Base-by-base conservation (phyloP, 441 rosid species). In the Populus hybrid region DNA sequence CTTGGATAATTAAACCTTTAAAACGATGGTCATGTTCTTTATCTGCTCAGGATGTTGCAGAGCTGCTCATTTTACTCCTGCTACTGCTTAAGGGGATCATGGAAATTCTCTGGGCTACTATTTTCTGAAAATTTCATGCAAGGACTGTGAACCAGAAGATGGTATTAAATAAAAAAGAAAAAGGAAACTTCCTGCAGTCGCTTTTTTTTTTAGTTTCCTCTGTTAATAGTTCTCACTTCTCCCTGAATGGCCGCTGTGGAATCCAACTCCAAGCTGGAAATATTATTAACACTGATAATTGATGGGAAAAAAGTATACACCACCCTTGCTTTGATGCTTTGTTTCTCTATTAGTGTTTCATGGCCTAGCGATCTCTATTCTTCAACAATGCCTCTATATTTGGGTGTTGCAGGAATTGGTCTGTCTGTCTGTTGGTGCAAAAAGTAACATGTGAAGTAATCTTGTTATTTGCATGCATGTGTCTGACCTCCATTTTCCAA, bases 351-450 rank as follows among this genome's bases (percentile, higher is more conserved):
- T 32, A 59, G 61, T 83, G 71, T 83, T 82, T 82, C 74, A 18
- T 87, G 85, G 85, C 76, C 80, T 83, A 83, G 88, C 81, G 81
- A 76, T 71, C 35, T 75, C 19, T 59, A 40, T 72, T 86, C 76
- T 83, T 83, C 90, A 91, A 83, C 90, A 8, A 81, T 88, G 89
- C 92, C 85, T 87, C 84, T 89, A 79, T 88, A 86, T 90, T 86
- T 92, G 91, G 78, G 83, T 87, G 88, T 91, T 86, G 92, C 92
- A 87, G 91, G 94, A 72, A 76, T 80, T 88, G 88, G 36, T 34
- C 82, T 86, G 89, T 85, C 59, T 50, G 59, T 50, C 82, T 84
- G 84, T 85, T 79, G 89, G 79, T 79, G 89, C 84, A 78, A 83
- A 87, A 90, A 81, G 84, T 88, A 85, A 84, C 87, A 76, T 89